Evolutionary conservation across 31 red algal species (phyloP).

Genomic region (Odonthalia washingtoniensis): DNA sequence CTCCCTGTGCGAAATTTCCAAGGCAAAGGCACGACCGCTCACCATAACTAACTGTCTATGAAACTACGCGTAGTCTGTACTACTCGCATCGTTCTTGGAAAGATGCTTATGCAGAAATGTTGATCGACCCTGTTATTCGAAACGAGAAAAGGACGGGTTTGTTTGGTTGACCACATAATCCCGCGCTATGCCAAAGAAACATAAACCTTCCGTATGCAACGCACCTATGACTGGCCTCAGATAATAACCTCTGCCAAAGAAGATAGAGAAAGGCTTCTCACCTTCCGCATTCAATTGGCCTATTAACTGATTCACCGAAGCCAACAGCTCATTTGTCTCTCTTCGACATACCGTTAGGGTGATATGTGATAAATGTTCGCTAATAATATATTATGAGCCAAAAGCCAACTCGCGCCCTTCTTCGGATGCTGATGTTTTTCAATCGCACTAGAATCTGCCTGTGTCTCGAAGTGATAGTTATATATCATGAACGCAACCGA

Average conservation of each 20-base stretch:
- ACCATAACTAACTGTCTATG: neutral
- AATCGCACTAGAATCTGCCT: neutral
- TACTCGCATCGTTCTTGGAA: neutral
- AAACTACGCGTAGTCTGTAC: neutral
- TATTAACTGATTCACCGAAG: neutral
- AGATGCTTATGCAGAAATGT: too few species aligned
- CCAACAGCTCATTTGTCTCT: conserved; percentile 3
- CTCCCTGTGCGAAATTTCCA: conserved; percentile 2
- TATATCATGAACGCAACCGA: too few species aligned
- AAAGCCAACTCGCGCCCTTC: neutral
- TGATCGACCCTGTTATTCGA: neutral
- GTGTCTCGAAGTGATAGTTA: too few species aligned
- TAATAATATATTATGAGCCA: neutral
- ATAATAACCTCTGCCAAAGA: neutral
- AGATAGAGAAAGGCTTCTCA: neutral
- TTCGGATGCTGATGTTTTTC: neutral
- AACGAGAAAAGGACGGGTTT: neutral
- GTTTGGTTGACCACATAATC: neutral
- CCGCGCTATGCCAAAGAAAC: neutral
- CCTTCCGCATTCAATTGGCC: neutral
- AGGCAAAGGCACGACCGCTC: neutral
- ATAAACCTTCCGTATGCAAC: neutral
- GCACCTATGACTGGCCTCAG: neutral
- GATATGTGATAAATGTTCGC: neutral
- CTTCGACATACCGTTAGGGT: neutral